Conservation (phyloP, 352 stramenopile species). For the Phytophthora parvispora region DNA sequence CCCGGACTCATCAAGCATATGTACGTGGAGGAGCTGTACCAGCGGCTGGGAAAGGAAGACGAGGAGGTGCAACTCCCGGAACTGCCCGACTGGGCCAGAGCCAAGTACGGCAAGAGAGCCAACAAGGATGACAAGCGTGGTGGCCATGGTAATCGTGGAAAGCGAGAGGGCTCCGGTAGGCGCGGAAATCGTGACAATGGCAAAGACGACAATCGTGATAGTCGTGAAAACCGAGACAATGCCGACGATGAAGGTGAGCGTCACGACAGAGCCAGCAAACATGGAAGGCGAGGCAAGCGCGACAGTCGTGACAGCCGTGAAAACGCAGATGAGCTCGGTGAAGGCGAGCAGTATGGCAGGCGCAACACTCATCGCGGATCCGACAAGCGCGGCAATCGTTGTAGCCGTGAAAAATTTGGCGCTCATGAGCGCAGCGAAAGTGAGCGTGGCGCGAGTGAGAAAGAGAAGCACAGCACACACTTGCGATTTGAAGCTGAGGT, state of each 20-base stretch:
- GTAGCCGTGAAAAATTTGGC: background rate
- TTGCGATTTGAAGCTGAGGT: constrained; percentile 5
- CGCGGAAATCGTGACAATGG: background rate
- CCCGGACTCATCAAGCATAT: constrained; percentile 88
- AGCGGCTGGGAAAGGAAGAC: constrained; percentile 37
- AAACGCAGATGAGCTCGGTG: background rate
- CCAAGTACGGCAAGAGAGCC: constrained; percentile 68
- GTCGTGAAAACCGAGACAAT: background rate
- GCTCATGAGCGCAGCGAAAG: background rate
- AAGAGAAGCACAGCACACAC: background rate
- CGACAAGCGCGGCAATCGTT: background rate
- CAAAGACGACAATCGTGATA: background rate
- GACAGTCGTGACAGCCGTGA: background rate
- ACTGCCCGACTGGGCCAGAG: constrained; percentile 68
- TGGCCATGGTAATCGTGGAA: background rate
- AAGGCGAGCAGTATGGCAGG: background rate
- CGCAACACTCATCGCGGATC: background rate
- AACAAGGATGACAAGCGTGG: constrained; percentile 9
- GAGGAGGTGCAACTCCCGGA: constrained; percentile 61
- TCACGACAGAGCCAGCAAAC: no score
- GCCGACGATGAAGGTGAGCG: background rate
- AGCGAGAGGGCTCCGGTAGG: background rate
- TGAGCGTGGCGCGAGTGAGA: background rate
- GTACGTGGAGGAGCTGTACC: constrained; percentile 84
- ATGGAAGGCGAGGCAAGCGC: background rate